phyloP scores from a whole-genome alignment of 306 rosid species.

The Cucurbita pepo region DNA sequence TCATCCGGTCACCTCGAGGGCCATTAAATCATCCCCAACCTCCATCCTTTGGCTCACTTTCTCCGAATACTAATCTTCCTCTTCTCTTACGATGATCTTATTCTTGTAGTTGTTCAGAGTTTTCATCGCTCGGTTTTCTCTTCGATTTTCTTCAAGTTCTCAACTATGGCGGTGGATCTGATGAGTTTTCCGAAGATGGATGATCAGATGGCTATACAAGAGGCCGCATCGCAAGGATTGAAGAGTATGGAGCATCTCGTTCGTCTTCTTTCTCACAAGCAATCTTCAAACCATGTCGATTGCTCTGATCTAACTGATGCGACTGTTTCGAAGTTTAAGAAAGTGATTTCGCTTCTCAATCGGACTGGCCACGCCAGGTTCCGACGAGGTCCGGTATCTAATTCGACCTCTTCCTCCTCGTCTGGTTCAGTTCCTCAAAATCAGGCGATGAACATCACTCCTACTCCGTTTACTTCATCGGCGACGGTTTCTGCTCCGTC shows the following conservation, averaged over 20 bases:
- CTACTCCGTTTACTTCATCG: conserved; percentile 14
- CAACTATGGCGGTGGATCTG: conserved; percentile 51
- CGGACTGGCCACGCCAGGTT: conserved; percentile 92
- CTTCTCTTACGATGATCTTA: conserved; percentile 11
- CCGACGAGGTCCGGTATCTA: conserved; percentile 54
- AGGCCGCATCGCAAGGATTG: conserved; percentile 65
- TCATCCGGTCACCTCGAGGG: conserved; percentile 23
- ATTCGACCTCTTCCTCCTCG: conserved; percentile 8
- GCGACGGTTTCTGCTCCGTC: conserved; percentile 13
- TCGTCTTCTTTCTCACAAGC: conserved; percentile 37
- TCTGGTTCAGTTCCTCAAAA: conserved; percentile 8
- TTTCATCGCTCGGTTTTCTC: not conserved
- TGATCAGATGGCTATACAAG: conserved; percentile 59
- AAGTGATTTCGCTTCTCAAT: conserved; percentile 46
- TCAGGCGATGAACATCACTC: conserved; percentile 7
- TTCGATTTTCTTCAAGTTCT: too few species aligned
- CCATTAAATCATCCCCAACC: conserved; percentile 20
- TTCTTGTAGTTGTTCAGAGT: not conserved
- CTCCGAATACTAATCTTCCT: not conserved
- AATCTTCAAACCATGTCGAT: conserved; percentile 20
- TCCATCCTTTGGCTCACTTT: not conserved
- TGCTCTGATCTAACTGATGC: conserved; percentile 45
- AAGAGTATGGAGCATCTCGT: conserved; percentile 63
- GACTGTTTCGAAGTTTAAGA: conserved; percentile 58
- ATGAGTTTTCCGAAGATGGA: conserved; percentile 50